A percentile compares a stretch with the other conserved stretches of the same genome.
Evolutionary conservation across 305 asterid genomes (phyloP).

Genomic region (Fraxinus latifolia): DNA sequence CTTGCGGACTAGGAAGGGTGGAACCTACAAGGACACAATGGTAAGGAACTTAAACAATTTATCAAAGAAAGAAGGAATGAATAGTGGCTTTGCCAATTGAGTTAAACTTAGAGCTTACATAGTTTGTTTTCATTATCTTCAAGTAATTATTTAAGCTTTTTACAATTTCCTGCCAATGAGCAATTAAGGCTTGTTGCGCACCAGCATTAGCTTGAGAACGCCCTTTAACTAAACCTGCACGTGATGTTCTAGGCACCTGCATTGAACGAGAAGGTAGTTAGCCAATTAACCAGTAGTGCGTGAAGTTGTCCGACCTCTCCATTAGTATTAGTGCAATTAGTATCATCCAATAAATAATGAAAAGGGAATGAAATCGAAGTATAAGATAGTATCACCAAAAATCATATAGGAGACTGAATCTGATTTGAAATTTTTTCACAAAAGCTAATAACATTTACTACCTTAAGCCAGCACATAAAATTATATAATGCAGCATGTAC

Average conservation of each 20-base stretch:
- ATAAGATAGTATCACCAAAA: slow-evolving; percentile 20
- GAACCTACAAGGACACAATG: slow-evolving; percentile 57
- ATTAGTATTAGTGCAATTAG: neutral
- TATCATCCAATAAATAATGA: slow-evolving; percentile 1
- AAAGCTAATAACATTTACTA: neutral
- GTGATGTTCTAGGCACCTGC: slow-evolving; percentile 97
- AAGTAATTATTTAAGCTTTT: slow-evolving; percentile 76
- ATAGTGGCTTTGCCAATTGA: neutral
- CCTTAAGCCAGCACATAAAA: neutral
- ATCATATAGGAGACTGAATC: slow-evolving; percentile 16
- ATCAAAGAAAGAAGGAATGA: slow-evolving; percentile 11
- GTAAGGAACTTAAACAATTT: slow-evolving; percentile 17
- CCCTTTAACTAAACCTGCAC: slow-evolving; percentile 85
- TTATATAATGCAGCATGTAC: slow-evolving; percentile 35
- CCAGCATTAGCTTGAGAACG: slow-evolving; percentile 92
- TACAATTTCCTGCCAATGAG: slow-evolving; percentile 98
- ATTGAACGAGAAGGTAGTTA: slow-evolving; percentile 14
- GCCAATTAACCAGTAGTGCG: slow-evolving; percentile 9
- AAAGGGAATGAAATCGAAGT: neutral
- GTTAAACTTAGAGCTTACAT: slow-evolving; percentile 44
- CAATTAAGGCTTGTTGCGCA: slow-evolving; percentile 95
- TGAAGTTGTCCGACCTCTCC: slow-evolving; percentile 5
- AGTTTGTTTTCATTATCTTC: slow-evolving; percentile 88
- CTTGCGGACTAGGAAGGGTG: slow-evolving; percentile 77
- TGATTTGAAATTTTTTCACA: neutral